phyloP scores from a whole-genome alignment of 2,329 filamentous ascomycete genomes.

The Cladosporium colombiae region DNA sequence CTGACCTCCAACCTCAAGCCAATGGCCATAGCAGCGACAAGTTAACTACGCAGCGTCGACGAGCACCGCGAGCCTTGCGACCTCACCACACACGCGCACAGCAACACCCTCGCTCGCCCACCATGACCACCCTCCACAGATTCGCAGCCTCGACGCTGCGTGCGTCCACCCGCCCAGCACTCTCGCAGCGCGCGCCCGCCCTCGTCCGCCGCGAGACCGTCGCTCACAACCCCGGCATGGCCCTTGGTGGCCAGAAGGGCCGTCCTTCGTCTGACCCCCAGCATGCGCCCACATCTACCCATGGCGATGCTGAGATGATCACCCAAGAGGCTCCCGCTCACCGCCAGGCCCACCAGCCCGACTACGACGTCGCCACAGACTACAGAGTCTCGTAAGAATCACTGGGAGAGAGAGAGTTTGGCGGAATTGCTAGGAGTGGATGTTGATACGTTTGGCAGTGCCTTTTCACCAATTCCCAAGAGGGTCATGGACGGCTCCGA shows the following conservation, averaged over 20 bases:
- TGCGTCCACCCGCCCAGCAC: slow-evolving; percentile 33
- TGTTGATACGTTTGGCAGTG: slow-evolving; percentile 52
- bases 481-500: slow-evolving; percentile 90
- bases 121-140: slow-evolving; percentile 43
- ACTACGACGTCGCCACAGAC: slow-evolving; percentile 79
- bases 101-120: slow-evolving; percentile 7
- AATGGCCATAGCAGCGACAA: slow-evolving; percentile 17
- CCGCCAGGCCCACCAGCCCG: slow-evolving; percentile 67
- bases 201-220: slow-evolving; percentile 19
- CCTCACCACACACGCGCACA: slow-evolving; percentile 4
- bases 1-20: slow-evolving; percentile 19
- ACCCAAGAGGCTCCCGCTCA: slow-evolving; percentile 52
- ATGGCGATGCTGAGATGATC: slow-evolving; percentile 45
- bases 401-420: slow-evolving; percentile 12
- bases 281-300: slow-evolving; percentile 21
- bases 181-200: slow-evolving; percentile 28
- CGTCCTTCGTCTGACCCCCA: slow-evolving; percentile 21
- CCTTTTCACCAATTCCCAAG: slow-evolving; percentile 88
- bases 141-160: slow-evolving; percentile 46
- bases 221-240: slow-evolving; percentile 19
- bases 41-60: slow-evolving; percentile 1
- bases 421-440: neutral
- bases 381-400: slow-evolving; percentile 81
- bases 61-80: slow-evolving; percentile 16
- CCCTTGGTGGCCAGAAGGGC: slow-evolving; percentile 20